Base-by-base conservation (phyloP, 805 yeast species). In the Wickerhamiella nectarea region DNA sequence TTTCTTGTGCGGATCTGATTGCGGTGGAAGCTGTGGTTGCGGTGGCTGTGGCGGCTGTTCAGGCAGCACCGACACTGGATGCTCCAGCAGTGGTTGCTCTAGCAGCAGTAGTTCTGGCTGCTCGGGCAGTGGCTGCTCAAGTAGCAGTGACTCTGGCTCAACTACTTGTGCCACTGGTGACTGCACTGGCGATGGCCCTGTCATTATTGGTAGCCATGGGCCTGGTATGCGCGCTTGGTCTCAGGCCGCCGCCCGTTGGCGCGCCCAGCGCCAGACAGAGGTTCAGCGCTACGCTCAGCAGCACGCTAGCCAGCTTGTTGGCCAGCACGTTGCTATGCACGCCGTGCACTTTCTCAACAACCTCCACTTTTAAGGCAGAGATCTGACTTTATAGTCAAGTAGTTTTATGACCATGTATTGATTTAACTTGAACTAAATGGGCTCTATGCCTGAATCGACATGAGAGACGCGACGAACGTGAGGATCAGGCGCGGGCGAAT, bases 381-480 rank as follows among this genome's bases (percentile, higher is more conserved):
- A 11, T 28, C n/a, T 12, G n/a, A n/a, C 31, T 28, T 9, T 25
- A 25, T 21, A 21, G 24, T 21, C 8, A 6, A 8, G 8, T 21
- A 21, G 24, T 21, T 21, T 21, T 21, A 21, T 21, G 24, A 21
- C 24, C 24, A 21, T 21, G n/a, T 21, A 21, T 21, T 21, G 24
- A 21, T 21, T 21, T 21, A 5, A 6, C 8, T 8, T 12, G 6
- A 28, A 12, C 31, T 11, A 28, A 3, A 28, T 17, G 5, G 10
- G 17, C 12, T 31, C 35, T 24, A 24, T 12, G 14, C 29, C 41
- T 45, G 57, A 46, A 82, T 63, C 8, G 87, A 68, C 98, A 91
- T 91, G 63, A 91, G 74, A 41, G 95, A 84, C 43, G 96, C 98
- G 49, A 91, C 84, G 61, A 91, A 91, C 1, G 97, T 86, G 61